Percentiles rank a stretch among this genome's conserved stretches.
Conservation (phyloP, 1,139 yeast genomes). For the Groenewaldozyma sp. region DNA sequence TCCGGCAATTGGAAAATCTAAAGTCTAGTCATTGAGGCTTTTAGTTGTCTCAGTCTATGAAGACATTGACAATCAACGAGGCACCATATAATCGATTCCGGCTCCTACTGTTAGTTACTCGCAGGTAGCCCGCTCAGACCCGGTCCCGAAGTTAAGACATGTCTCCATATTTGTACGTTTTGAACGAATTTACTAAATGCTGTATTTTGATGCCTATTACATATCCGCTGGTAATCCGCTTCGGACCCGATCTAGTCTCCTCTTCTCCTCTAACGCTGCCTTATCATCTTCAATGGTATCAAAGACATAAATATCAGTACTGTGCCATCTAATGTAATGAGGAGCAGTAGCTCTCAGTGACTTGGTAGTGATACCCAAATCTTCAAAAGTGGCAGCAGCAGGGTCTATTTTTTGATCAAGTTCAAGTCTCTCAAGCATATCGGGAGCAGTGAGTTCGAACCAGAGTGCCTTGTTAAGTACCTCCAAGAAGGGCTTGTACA, state of each 20-base stretch:
- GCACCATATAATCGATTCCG: too few relatives aligned
- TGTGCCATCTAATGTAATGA: slow-evolving; percentile 43
- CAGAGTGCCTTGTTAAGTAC: slow-evolving; percentile 49
- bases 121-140: too few relatives aligned
- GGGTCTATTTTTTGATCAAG: slow-evolving; percentile 58
- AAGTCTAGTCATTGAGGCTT: too few relatives aligned
- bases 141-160: too few relatives aligned
- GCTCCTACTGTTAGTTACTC: slow-evolving; percentile 6
- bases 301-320: slow-evolving; percentile 27
- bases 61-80: too few relatives aligned
- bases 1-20: too few relatives aligned
- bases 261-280: slow-evolving; percentile 3
- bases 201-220: not conserved
- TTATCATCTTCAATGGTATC: slow-evolving; percentile 30
- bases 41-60: too few relatives aligned
- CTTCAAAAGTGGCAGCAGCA: slow-evolving; percentile 55
- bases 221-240: not conserved
- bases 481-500: slow-evolving; percentile 39
- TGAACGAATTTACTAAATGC: too few relatives aligned
- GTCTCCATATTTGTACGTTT: too few relatives aligned
- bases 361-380: slow-evolving; percentile 65
- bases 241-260: not conserved
- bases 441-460: slow-evolving; percentile 66
- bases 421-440: slow-evolving; percentile 67
- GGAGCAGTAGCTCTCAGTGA: slow-evolving; percentile 61